Conservation (phyloP, 306 rosid species). For the Vicia villosa region DNA sequence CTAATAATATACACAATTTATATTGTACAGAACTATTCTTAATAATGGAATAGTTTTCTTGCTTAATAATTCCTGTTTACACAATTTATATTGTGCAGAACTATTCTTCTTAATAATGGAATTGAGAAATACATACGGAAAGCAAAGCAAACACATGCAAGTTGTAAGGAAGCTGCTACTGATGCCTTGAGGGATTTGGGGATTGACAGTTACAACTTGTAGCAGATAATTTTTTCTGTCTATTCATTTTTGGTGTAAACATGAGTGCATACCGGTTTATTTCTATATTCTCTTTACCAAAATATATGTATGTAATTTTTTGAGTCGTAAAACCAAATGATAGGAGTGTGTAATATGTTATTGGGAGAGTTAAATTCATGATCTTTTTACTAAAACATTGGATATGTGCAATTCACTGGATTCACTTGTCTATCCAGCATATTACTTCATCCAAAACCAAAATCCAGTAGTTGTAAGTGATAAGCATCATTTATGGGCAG, state of each 20-base stretch:
- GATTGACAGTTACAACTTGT: slow-evolving; percentile 70
- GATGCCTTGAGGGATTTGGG: slow-evolving; percentile 92
- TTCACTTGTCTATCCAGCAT: background rate
- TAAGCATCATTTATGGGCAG: background rate
- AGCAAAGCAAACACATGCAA: slow-evolving; percentile 76
- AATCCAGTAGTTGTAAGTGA: background rate
- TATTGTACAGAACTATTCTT: slow-evolving; percentile 67
- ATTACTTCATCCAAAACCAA: background rate
- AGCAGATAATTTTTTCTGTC: slow-evolving; percentile 30
- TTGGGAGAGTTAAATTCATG: background rate
- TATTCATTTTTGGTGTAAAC: background rate
- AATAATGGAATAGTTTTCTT: slow-evolving; percentile 53
- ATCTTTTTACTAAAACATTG: background rate
- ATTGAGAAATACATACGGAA: slow-evolving; percentile 71
- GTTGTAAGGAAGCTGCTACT: slow-evolving; percentile 85
- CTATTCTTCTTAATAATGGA: slow-evolving; percentile 68
- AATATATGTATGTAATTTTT: background rate
- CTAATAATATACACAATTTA: slow-evolving; percentile 14
- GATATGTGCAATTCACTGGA: background rate
- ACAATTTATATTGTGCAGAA: slow-evolving; percentile 52
- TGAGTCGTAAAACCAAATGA: background rate
- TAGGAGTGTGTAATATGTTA: background rate
- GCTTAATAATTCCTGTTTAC: slow-evolving; percentile 10
- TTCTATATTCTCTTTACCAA: slow-evolving; percentile 10
- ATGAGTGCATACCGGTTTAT: background rate